Evolutionary conservation across 192 early-diverging fungal species (phyloP), one percentile per base, ranked within the genome.

Genomic region (Phlyctochytrium planicorne): DNA sequence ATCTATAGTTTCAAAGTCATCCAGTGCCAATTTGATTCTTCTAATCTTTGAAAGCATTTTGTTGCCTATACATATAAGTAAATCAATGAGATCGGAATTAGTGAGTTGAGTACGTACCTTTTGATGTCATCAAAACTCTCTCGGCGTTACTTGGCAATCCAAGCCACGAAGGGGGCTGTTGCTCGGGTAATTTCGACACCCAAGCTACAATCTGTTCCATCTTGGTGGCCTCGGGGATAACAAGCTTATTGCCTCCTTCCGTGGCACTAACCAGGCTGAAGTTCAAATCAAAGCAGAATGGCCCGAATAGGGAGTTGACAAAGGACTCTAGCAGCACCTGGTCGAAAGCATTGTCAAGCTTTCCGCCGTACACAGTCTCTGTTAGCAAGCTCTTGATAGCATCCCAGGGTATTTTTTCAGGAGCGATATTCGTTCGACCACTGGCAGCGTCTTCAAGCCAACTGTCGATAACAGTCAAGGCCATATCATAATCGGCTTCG

Each of bases 161-260:
- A 35, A 99, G 81, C 98, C 98, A 99, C 2, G 91, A 88, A 17
- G 97, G 97, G 25, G 98, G 95, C 77, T 98, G 92, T 67, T 87
- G 84, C 34, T 96, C 95, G 0, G 94, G 93, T 63, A 98, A 69
- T 36, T 81, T 82, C 31, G 83, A 79, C 34, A 94, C 92, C 98
- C 98, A 99, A 25, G 84, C 79, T 65, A 94, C 56, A 79, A 98
- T 94, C 64, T 96, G 89, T 2, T 90, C 89, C 52, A 91, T 77
- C 63, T 81, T 83, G 3, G 87, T 95, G 34, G 92, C 95, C 47
- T 98, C 97, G 32, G 98, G 97, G 0, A 89, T 88, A 14, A 78
- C 62, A 14, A 99, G 62, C 1, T 52, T 61, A 4, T 59, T 16
- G 33, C 74, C 66, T 24, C 33, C 60, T 4, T 60, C 40, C 4